Base-by-base conservation (phyloP, 805 yeast genomes). In the Candida multigemmis region DNA sequence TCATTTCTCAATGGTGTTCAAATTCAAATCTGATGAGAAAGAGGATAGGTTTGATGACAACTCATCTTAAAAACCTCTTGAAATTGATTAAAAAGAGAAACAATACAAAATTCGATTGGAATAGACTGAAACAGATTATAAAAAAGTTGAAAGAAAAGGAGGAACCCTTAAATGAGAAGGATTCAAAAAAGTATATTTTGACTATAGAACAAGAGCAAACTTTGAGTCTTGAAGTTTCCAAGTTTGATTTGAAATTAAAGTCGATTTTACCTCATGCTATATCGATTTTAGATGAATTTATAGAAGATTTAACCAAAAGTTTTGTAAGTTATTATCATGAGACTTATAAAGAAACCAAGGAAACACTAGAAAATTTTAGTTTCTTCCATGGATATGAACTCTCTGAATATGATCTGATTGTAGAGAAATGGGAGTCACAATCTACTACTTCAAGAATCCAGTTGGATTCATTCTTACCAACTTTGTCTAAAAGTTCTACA, bases 201-300 rank as follows among this genome's bases (percentile, higher is more conserved):
- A 60, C 59, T 28, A 30, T 32, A 1, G 42, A 54, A 14, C 23
- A 59, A 17, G 46, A 48, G n/a, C 53, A 49, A 12, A 42, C 50
- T 7, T 48, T n/a, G n/a, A n/a, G n/a, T n/a, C n/a, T n/a, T n/a
- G n/a, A n/a, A n/a, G n/a, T n/a, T n/a, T n/a, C 41, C 10, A 56
- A 56, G 12, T 36, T 64, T 12, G 63, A 66, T 36, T 51, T 48
- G 12, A 65, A 63, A 28, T 42, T 59, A n/a, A 55, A 53, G 25
- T 23, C 57, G 4, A 38, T 64, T 3, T 43, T 69, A 5, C 78
- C 78, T 1, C 71, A 68, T 35, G 54, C 60, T 3, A 41, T 67
- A 24, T 46, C 53, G 3, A 53, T 60, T 11, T 37, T 70, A 23
- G 69, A 71, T 19, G 78, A 71, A 36, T 70, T 69, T 32, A 44